phyloP scores from a whole-genome alignment of 257 asterid genomes.

The Plantago elongata region DNA sequence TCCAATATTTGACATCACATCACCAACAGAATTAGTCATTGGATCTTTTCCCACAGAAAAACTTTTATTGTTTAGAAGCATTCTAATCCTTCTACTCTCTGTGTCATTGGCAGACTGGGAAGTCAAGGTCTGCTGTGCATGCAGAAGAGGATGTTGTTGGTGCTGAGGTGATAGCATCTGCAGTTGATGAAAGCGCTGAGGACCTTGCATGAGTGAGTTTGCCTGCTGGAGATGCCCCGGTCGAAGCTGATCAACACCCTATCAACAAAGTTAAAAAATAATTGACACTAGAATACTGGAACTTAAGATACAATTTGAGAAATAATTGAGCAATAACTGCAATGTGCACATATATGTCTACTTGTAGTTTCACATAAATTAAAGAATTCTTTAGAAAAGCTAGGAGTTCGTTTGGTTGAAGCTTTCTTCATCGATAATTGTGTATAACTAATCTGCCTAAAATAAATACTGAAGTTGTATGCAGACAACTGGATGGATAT shows the following conservation, averaged over 20 bases:
- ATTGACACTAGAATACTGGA: not conserved
- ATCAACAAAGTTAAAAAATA: not conserved
- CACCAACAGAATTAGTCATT: conserved; percentile 74
- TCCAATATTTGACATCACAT: conserved; percentile 22
- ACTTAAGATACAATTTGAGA: too few species aligned
- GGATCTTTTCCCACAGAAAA: conserved; percentile 88
- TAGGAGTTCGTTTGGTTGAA: too few species aligned
- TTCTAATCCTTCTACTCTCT: conserved; percentile 83
- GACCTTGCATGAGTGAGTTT: conserved; percentile 82
- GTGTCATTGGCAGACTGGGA: conserved; percentile 76
- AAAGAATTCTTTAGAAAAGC: too few species aligned
- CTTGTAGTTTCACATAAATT: too few species aligned
- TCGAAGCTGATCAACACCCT: conserved; percentile 93
- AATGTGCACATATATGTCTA: too few species aligned
- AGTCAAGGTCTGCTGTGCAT: conserved; percentile 82
- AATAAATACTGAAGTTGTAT: too few species aligned
- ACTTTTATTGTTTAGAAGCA: conserved; percentile 76
- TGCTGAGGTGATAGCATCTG: conserved; percentile 96
- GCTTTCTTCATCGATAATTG: too few species aligned
- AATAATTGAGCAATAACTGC: too few species aligned
- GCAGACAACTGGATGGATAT: too few species aligned
- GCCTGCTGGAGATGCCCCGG: conserved; percentile 93
- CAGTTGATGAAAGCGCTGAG: conserved; percentile 87
- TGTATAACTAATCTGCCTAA: too few species aligned
- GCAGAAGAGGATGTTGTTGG: conserved; percentile 92